Conservation (phyloP, 2,329 filamentous ascomycete species). For the Aspergillus novofumigatus region DNA sequence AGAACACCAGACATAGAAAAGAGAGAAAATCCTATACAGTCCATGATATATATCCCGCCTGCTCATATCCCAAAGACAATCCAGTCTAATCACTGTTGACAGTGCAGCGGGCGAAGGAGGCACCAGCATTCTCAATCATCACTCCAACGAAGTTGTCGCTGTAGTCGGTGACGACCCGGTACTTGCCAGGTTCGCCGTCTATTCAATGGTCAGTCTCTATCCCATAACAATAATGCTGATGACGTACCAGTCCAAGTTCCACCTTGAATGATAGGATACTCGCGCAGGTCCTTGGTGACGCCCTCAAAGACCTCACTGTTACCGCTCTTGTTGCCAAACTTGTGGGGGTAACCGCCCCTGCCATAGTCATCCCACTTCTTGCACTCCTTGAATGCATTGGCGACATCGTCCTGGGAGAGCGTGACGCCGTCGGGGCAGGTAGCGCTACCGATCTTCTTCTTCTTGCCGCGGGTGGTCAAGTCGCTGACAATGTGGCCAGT, state of each 20-base stretch:
- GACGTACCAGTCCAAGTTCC: slow-evolving; percentile 9
- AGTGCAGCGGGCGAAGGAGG: slow-evolving; percentile 7
- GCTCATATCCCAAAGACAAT: background rate
- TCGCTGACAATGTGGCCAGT: slow-evolving; percentile 4
- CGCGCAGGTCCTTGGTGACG: slow-evolving; percentile 8
- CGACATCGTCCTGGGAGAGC: slow-evolving; percentile 7
- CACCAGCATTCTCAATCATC: slow-evolving; percentile 8
- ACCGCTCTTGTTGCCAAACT: background rate
- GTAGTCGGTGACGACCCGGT: slow-evolving; percentile 11
- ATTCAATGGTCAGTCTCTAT: slow-evolving; percentile 4
- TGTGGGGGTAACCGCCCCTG: background rate
- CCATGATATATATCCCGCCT: background rate
- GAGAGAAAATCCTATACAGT: background rate
- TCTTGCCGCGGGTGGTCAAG: slow-evolving; percentile 6
- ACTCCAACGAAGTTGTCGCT: slow-evolving; percentile 11
- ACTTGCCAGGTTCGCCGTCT: slow-evolving; percentile 8
- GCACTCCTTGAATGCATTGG: slow-evolving; percentile 3
- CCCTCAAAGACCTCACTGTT: slow-evolving; percentile 4
- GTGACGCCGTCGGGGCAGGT: slow-evolving; percentile 6
- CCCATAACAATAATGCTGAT: background rate
- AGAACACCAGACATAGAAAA: background rate
- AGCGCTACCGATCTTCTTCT: slow-evolving; percentile 10
- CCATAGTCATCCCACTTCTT: slow-evolving; percentile 4
- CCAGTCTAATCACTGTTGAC: slow-evolving; percentile 1
- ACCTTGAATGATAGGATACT: slow-evolving; percentile 7